These are phyloP conservation scores for Rutstroemia sp. DNA, from an alignment of 2,329 filamentous ascomycete genomes.

Conservation along the genomic window DNA sequence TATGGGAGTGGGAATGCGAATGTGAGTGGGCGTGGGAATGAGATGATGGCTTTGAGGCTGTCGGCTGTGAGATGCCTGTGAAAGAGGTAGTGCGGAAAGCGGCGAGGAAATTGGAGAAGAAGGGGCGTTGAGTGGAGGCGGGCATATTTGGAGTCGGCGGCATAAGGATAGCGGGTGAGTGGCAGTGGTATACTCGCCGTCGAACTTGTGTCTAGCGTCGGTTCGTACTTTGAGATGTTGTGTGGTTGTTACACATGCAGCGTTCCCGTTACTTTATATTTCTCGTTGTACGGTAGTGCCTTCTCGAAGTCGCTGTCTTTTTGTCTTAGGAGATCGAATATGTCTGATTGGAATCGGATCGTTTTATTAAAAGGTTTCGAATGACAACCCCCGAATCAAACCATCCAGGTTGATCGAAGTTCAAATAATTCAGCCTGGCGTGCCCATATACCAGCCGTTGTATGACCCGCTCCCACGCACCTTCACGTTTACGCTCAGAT, in stretches of 20 bases:
- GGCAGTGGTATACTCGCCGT: neutral
- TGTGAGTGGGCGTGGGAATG: constrained; percentile 24
- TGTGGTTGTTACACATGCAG: neutral
- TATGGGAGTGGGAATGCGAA: neutral
- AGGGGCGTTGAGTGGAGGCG: constrained; percentile 29
- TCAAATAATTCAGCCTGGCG: neutral
- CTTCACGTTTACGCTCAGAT: neutral
- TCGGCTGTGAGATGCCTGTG: constrained; percentile 14
- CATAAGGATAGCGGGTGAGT: neutral
- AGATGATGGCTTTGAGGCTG: constrained; percentile 23
- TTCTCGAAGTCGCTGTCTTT: neutral
- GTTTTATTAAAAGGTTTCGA: neutral
- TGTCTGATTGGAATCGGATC: neutral
- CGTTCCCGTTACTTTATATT: too few species aligned
- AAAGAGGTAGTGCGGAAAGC: constrained; percentile 25
- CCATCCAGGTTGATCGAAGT: neutral
- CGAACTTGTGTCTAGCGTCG: neutral
- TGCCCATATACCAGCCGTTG: neutral
- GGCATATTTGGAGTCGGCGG: neutral
- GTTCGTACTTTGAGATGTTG: neutral
- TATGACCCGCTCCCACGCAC: neutral
- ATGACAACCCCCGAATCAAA: neutral
- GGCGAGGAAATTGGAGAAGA: constrained; percentile 29
- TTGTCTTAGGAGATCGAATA: neutral
- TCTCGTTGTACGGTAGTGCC: neutral